phyloP scores from a whole-genome alignment of 2,329 filamentous ascomycete genomes.

The Nemania serpens region DNA sequence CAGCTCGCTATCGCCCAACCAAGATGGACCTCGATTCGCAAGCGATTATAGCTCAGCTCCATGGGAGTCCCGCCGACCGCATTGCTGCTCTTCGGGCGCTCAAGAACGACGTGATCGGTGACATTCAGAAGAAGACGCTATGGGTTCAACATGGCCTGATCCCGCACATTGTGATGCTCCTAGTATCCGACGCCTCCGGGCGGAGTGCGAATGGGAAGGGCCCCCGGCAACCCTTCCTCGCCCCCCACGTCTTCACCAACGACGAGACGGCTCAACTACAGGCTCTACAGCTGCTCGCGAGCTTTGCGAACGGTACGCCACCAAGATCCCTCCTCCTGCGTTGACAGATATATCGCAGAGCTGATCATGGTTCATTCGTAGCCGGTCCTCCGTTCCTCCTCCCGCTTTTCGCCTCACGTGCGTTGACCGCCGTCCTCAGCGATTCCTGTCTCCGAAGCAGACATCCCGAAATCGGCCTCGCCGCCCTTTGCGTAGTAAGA shows the following conservation, averaged over 20 bases:
- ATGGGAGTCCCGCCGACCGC: conserved; percentile 58
- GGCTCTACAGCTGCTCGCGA: conserved; percentile 82
- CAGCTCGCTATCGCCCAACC: conserved; percentile 5
- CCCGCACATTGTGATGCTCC: conserved; percentile 57
- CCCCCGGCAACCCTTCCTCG: conserved; percentile 38
- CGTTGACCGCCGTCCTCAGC: conserved; percentile 71
- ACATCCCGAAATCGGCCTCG: conserved; percentile 69
- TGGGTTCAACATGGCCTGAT: conserved; percentile 75
- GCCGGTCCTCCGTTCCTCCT: conserved; percentile 79
- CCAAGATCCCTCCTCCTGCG: not conserved
- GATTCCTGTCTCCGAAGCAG: conserved; percentile 69
- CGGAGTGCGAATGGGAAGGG: conserved; percentile 49
- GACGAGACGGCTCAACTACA: conserved; percentile 75
- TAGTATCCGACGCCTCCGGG: conserved; percentile 45
- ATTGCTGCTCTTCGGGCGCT: conserved; percentile 69
- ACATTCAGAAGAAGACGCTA: conserved; percentile 82
- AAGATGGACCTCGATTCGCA: conserved; percentile 38
- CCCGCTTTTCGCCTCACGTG: conserved; percentile 70
- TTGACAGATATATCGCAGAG: conserved; percentile 16
- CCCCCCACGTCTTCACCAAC: conserved; percentile 53
- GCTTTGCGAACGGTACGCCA: conserved; percentile 76
- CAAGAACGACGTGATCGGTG: conserved; percentile 89
- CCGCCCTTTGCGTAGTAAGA: conserved; percentile 75
- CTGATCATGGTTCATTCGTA: conserved; percentile 45
- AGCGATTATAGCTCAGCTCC: conserved; percentile 40